A percentile compares a stretch with the other conserved stretches of the same genome.
phyloP scores from a whole-genome alignment of 169 alveolate genomes.

The Plasmodium cynomolgi region DNA sequence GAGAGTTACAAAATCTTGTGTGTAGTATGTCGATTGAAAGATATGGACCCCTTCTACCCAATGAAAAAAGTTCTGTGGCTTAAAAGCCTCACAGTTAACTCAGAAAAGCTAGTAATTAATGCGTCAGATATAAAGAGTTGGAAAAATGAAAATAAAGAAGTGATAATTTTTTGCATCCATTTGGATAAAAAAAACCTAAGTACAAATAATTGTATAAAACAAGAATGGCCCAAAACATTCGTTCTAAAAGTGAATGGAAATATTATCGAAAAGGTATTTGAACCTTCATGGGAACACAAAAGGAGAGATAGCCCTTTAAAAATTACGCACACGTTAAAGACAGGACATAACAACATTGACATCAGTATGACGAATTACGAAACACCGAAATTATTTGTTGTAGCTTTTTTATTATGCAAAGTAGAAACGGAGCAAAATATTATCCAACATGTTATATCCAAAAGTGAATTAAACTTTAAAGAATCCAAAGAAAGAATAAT shows the following conservation, averaged over 20 bases:
- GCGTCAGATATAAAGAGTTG: conserved; percentile 77
- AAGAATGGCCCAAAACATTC: conserved; percentile 88
- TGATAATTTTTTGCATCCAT: conserved; percentile 63
- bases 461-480: conserved; percentile 74
- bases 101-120: conserved; percentile 68
- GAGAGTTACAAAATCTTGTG: conserved; percentile 80
- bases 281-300: conserved; percentile 91
- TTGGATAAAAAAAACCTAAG: conserved; percentile 73
- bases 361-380: conserved; percentile 81
- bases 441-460: conserved; percentile 76
- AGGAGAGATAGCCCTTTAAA: conserved; percentile 89
- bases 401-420: conserved; percentile 83
- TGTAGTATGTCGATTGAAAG: conserved; percentile 78
- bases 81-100: conserved; percentile 74
- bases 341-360: conserved; percentile 84
- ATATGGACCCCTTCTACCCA: conserved; percentile 84
- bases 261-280: conserved; percentile 76
- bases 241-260: conserved; percentile 80
- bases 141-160: conserved; percentile 80
- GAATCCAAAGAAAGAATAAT: conserved; percentile 76
- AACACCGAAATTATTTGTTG: conserved; percentile 77
- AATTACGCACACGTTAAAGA: conserved; percentile 83
- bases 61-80: conserved; percentile 81
- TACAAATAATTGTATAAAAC: conserved; percentile 56
- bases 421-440: conserved; percentile 82